These are phyloP conservation scores for Pseudocercospora crystallina DNA, from an alignment of 2,329 filamentous ascomycete genomes.

Conservation along the genomic window DNA sequence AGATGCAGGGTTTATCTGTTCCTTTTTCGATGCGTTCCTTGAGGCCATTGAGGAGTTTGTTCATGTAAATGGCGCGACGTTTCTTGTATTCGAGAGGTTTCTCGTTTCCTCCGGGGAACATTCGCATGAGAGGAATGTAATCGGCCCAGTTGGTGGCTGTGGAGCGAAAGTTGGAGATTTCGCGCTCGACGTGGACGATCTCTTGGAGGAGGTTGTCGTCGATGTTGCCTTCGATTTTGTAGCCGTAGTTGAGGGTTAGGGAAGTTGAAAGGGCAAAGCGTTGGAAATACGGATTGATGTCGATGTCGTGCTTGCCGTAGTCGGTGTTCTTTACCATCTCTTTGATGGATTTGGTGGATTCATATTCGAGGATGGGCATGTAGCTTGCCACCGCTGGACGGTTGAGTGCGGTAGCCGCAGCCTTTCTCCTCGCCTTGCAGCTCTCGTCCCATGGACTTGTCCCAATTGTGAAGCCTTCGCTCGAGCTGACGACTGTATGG, in stretches of 20 bases:
- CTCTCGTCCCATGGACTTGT: constrained; percentile 83
- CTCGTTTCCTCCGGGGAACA: constrained; percentile 62
- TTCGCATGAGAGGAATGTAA: constrained; percentile 72
- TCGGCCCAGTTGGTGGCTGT: constrained; percentile 80
- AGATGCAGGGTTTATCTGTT: constrained; percentile 67
- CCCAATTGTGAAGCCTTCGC: constrained; percentile 78
- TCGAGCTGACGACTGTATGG: constrained; percentile 73
- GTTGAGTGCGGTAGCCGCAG: constrained; percentile 75
- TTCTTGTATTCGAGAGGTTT: constrained; percentile 65
- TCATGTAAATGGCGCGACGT: constrained; percentile 67
- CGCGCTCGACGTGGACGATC: constrained; percentile 73
- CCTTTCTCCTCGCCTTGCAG: constrained; percentile 74
- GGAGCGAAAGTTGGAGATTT: constrained; percentile 72
- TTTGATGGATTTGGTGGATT: constrained; percentile 69
- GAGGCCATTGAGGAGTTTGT: constrained; percentile 58
- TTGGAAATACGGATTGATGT: constrained; percentile 72
- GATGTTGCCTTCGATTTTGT: constrained; percentile 69
- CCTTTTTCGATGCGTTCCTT: constrained; percentile 62
- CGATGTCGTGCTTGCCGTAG: constrained; percentile 62
- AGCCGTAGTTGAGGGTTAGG: constrained; percentile 76
- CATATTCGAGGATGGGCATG: constrained; percentile 79
- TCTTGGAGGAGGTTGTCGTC: constrained; percentile 68
- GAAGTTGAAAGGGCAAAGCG: constrained; percentile 75
- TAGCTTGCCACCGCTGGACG: constrained; percentile 74
- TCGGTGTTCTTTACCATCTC: constrained; percentile 67